These are phyloP conservation scores for Boletus bicolor DNA, from an alignment of 768 basidiomycete species.

Conservation along the genomic window DNA sequence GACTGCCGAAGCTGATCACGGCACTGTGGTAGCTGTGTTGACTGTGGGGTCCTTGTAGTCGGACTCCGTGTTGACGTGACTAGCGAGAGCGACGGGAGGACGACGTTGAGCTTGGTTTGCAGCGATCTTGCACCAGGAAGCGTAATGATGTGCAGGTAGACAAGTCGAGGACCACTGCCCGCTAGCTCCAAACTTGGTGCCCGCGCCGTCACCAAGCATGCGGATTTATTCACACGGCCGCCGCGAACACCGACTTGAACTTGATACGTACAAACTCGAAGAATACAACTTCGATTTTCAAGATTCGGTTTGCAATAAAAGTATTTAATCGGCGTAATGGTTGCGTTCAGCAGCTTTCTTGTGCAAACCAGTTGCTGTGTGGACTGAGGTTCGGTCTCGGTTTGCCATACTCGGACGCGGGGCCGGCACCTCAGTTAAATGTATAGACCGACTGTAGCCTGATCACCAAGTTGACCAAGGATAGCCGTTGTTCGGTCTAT, in stretches of 20 bases:
- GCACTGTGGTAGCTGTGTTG: neutral
- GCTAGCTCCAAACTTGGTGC: neutral
- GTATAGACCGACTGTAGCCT: no score
- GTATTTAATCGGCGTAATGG: neutral
- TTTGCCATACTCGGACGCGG: neutral
- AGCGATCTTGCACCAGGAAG: neutral
- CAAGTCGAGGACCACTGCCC: neutral
- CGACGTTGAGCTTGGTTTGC: neutral
- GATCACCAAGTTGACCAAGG: neutral
- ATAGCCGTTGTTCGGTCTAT: neutral
- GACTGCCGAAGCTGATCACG: conserved; percentile 8
- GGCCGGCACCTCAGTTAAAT: neutral
- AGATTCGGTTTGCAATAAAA: neutral
- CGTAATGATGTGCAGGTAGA: neutral
- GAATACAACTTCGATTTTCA: neutral
- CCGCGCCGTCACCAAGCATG: neutral
- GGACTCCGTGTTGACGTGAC: neutral
- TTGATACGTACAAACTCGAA: neutral
- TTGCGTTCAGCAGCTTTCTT: neutral
- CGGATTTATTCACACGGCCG: conserved; percentile 5
- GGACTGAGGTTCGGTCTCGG: neutral
- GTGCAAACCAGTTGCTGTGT: neutral
- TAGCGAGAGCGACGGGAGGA: neutral
- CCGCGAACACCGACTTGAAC: neutral
- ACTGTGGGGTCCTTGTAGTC: neutral